Evolutionary conservation across 108 stramenopile genomes (phyloP).

Genomic region (Skeletonema grethae): DNA sequence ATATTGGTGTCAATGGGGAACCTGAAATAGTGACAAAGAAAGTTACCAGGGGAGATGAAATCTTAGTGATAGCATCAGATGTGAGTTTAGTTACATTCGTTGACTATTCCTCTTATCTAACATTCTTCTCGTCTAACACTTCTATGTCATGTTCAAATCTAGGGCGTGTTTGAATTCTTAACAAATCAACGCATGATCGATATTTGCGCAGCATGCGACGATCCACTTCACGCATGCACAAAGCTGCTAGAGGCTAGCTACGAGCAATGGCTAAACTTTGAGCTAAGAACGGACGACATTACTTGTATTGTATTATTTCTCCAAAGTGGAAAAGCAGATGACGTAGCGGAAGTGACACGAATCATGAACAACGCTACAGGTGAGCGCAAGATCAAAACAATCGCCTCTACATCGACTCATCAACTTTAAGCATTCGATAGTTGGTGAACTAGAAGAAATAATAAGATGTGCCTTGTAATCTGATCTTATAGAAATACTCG

Average conservation of each 20-base stretch:
- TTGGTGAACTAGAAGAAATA: too few relatives aligned
- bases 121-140: too few relatives aligned
- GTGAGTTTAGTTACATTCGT: too few relatives aligned
- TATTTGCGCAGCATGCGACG: conserved; percentile 57
- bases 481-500: conserved; percentile 39
- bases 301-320: conserved; percentile 92
- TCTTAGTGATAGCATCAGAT: conserved; percentile 91
- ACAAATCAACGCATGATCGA: conserved; percentile 85
- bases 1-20: conserved; percentile 84
- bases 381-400: neutral
- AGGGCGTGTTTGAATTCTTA: conserved; percentile 97
- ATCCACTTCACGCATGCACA: conserved; percentile 92
- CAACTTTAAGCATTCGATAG: neutral
- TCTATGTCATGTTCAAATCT: too few relatives aligned
- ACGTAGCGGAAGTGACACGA: neutral
- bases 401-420: neutral
- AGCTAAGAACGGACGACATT: conserved; percentile 98
- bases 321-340: conserved; percentile 3
- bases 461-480: neutral
- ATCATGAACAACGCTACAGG: neutral
- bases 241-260: conserved; percentile 95
- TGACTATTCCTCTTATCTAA: too few relatives aligned
- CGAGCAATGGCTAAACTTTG: conserved; percentile 96
- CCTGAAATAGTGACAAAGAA: conserved; percentile 84
- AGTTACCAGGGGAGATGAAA: conserved; percentile 76